A percentile compares a stretch with the other conserved stretches of the same genome.
Evolutionary conservation across 1,139 yeast genomes (phyloP).

Genomic region (Zygoascus meyerae): DNA sequence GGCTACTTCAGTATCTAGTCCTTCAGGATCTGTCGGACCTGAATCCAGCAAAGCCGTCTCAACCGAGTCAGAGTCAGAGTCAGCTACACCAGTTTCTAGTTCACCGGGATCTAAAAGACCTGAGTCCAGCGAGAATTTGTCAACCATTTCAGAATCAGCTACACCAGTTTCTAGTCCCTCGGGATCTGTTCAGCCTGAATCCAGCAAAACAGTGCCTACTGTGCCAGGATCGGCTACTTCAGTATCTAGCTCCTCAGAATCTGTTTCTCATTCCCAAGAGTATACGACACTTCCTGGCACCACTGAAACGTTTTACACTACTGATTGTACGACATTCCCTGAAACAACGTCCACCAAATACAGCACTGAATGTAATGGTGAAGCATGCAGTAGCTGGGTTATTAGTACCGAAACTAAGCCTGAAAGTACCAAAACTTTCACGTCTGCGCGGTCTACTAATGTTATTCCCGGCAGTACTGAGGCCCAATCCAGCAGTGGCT

Average conservation of each 20-base stretch:
- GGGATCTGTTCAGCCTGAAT: no score
- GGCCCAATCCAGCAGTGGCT: no score
- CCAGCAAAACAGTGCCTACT: not conserved
- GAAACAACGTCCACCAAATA: not conserved
- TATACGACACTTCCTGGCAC: not conserved
- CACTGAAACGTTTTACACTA: not conserved
- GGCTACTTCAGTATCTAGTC: no score
- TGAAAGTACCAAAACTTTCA: not conserved
- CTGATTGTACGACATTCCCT: not conserved
- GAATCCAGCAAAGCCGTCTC: no score
- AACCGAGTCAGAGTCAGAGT: no score
- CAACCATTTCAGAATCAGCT: no score
- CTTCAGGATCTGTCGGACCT: no score
- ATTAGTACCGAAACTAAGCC: not conserved
- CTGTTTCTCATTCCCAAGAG: not conserved
- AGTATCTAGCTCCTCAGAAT: not conserved
- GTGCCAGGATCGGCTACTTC: not conserved
- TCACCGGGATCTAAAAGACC: no score
- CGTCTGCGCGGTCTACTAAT: not conserved
- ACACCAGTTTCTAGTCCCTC: no score
- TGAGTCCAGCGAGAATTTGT: no score
- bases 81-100: no score
- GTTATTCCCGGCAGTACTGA: no score
- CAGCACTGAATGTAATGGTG: not conserved
- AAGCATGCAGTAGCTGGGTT: not conserved